phyloP scores from a whole-genome alignment of 805 yeast species.

The Ogataea neopini region DNA sequence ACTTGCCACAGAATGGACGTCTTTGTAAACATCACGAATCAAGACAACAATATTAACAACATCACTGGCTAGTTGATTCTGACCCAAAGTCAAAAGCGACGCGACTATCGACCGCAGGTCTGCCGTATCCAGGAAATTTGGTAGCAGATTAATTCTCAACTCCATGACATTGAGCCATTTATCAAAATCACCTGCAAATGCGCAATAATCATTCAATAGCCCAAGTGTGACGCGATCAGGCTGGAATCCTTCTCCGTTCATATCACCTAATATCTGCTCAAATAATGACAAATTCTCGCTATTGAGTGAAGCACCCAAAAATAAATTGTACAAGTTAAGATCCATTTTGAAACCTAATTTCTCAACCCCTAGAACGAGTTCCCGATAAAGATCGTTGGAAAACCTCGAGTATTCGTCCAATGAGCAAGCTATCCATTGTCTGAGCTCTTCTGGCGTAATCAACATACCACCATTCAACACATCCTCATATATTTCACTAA shows the following conservation, averaged over 20 bases:
- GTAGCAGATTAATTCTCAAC: constrained; percentile 17
- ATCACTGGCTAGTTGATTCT: constrained; percentile 21
- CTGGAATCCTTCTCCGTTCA: constrained; percentile 13
- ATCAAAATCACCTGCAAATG: constrained; percentile 14
- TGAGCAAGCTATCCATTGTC: constrained; percentile 16
- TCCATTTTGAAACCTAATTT: constrained; percentile 18
- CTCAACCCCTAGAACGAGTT: constrained; percentile 10
- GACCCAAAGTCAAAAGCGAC: constrained; percentile 18
- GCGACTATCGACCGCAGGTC: constrained; percentile 20
- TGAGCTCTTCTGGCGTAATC: constrained; percentile 23
- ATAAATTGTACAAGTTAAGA: constrained; percentile 18
- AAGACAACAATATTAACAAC: constrained; percentile 21
- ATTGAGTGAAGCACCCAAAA: constrained; percentile 21
- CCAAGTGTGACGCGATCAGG: constrained; percentile 24
- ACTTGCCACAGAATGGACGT: constrained; percentile 11
- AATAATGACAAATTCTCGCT: constrained; percentile 18
- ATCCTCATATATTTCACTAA: constrained; percentile 22
- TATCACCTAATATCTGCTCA: constrained; percentile 20
- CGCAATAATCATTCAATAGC: constrained; percentile 18
- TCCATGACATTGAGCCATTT: constrained; percentile 25
- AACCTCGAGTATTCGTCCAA: constrained; percentile 14
- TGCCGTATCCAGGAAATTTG: constrained; percentile 14
- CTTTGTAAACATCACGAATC: constrained; percentile 18
- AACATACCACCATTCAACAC: constrained; percentile 21
- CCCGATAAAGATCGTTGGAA: constrained; percentile 14